phyloP scores from a whole-genome alignment of 768 basidiomycete genomes.

The Xerocomellus intermedius region DNA sequence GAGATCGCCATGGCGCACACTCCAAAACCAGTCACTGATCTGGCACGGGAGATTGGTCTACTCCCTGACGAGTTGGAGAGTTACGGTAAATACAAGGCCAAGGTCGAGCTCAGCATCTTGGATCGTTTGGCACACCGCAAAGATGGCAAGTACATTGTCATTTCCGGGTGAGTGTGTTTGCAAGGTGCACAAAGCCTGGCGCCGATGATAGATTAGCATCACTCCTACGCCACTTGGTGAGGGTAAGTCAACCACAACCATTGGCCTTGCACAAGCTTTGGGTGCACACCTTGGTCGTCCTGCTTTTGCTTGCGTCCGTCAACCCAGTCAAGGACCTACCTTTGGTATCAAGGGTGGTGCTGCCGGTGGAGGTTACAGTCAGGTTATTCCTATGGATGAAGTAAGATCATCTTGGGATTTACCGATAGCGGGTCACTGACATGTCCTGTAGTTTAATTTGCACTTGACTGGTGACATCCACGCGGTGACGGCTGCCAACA shows the following conservation, averaged over 20 bases:
- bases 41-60: conserved; percentile 88
- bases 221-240: conserved; percentile 97
- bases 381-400: conserved; percentile 99
- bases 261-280: conserved; percentile 94
- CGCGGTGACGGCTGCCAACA: conserved; percentile 96
- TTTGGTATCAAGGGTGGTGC: conserved; percentile 99
- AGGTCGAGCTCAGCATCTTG: conserved; percentile 88
- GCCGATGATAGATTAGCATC: conserved; percentile 49
- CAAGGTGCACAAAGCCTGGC: not conserved
- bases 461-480: conserved; percentile 98
- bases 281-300: conserved; percentile 92
- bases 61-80: conserved; percentile 84
- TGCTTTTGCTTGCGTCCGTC: conserved; percentile 94
- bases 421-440: conserved; percentile 2
- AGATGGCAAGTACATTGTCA: conserved; percentile 94
- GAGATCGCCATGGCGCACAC: conserved; percentile 94
- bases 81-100: conserved; percentile 96
- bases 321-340: conserved; percentile 97
- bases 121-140: conserved; percentile 81
- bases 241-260: conserved; percentile 97
- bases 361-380: conserved; percentile 96
- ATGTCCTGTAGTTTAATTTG: conserved; percentile 73
- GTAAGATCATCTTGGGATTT: conserved; percentile 35
- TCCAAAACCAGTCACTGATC: conserved; percentile 82
- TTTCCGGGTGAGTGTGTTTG: conserved; percentile 66